Conservation (phyloP, 2,329 filamentous ascomycete species). For the Aspergillus pseudoterreus region DNA sequence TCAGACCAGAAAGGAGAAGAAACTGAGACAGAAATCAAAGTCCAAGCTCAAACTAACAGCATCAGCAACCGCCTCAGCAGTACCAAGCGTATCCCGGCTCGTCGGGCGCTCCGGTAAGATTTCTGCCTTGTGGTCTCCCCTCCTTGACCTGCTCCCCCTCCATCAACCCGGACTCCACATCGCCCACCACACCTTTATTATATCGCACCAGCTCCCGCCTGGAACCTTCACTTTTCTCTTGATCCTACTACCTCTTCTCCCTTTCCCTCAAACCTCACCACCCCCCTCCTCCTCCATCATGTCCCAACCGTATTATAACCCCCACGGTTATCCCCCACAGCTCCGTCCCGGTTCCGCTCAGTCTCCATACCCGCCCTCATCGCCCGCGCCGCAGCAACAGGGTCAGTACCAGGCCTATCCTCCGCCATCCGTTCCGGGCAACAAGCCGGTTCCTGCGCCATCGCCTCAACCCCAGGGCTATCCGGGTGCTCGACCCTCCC, state of each 20-base stretch:
- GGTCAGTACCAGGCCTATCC: slow-evolving; percentile 34
- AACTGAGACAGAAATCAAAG: not conserved
- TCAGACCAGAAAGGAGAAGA: not conserved
- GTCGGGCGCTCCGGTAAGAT: slow-evolving; percentile 36
- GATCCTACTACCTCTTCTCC: not conserved
- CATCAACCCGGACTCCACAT: slow-evolving; percentile 11
- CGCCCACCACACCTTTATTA: slow-evolving; percentile 1
- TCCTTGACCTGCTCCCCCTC: slow-evolving; percentile 7
- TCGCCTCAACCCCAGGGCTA: slow-evolving; percentile 15
- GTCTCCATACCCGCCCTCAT: slow-evolving; percentile 33
- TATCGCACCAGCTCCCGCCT: not conserved
- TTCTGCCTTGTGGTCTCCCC: slow-evolving; percentile 7
- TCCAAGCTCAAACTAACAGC: not conserved
- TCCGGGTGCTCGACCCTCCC: slow-evolving; percentile 22
- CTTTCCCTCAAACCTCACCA: slow-evolving; percentile 6
- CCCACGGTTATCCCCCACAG: slow-evolving; percentile 34
- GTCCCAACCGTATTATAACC: slow-evolving; percentile 34
- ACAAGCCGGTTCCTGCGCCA: slow-evolving; percentile 29
- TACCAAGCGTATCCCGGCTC: slow-evolving; percentile 55
- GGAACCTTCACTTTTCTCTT: not conserved
- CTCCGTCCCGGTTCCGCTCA: slow-evolving; percentile 28
- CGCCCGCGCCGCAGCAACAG: slow-evolving; percentile 27
- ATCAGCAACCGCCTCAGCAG: slow-evolving; percentile 33
- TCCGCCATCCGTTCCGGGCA: slow-evolving; percentile 27
- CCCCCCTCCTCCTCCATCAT: slow-evolving; percentile 23